Base-by-base conservation (phyloP, 2,329 filamentous ascomycete species). In the Colletotrichum sp. region DNA sequence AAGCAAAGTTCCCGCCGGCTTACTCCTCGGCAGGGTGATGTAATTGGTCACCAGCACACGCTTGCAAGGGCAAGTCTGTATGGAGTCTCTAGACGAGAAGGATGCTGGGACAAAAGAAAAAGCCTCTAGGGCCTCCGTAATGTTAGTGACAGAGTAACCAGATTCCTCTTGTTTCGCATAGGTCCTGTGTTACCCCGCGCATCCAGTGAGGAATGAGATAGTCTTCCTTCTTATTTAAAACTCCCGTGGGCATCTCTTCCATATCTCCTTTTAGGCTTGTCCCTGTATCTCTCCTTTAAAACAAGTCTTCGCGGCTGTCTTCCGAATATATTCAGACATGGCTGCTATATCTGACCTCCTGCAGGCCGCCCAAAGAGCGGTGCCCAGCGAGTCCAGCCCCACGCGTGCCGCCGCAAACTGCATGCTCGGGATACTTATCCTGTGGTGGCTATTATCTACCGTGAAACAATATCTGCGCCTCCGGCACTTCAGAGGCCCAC, bases 401-500 rank as follows among this genome's bases (percentile, higher is more conserved):
- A n/a, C 51, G 5, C 43, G 24, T n/a, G 31, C 34, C 21, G 47
- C 34, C 33, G 51, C 47, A 18, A 8, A 34, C 47, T 31, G 29
- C 33, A 29, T 34, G 11, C 8, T 66, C 16, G 54, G 62, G n/a
- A 21, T 43, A 11, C 4, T 79, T 76, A 75, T 75, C 64, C 2
- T 63, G 13, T 33, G 33, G n/a, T 31, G 62, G 51, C 16, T 68
- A 2, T 18, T 75, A 15, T 78, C 77, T 9, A 78, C 75, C 9
- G 77, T 76, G 57, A 75, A 67, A 12, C 78, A 80, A 29, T 86
- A 84, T 76, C 79, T 72, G 34, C 81, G 84, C 33, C 81, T 87
- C 12, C 81, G 83, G 15, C 81, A 85, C 70, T 80, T 87, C 65
- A 81, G 81, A 7, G 86, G 85, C 0, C 86, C 86, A 6, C 76